These are phyloP conservation scores for Lentinula raphanica DNA, from an alignment of 768 basidiomycete species.

Conservation along the genomic window DNA sequence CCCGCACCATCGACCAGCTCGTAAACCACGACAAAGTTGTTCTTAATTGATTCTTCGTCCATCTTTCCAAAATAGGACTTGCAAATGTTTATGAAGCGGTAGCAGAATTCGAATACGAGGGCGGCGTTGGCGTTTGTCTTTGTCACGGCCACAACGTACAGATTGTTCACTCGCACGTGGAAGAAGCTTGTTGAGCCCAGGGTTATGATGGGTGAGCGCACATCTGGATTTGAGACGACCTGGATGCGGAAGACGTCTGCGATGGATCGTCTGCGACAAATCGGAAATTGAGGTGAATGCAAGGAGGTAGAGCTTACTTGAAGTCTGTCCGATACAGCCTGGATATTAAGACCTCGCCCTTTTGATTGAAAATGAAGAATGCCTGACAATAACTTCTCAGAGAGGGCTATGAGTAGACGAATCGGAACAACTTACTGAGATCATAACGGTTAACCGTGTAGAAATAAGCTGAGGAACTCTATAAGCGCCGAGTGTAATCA, in stretches of 20 bases:
- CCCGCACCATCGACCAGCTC: slow-evolving; percentile 90
- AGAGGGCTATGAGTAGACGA: not conserved
- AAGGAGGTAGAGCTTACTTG: slow-evolving; percentile 56
- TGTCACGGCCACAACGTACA: slow-evolving; percentile 93
- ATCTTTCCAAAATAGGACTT: slow-evolving; percentile 98
- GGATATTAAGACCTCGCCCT: slow-evolving; percentile 98
- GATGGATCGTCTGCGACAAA: slow-evolving; percentile 75
- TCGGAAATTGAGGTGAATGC: not conserved
- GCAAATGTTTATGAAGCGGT: slow-evolving; percentile 91
- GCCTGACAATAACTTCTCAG: slow-evolving; percentile 52
- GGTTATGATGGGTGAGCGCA: slow-evolving; percentile 95
- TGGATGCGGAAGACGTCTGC: slow-evolving; percentile 98
- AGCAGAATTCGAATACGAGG: slow-evolving; percentile 95
- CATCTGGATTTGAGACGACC: slow-evolving; percentile 96
- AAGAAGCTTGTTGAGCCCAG: slow-evolving; percentile 98
- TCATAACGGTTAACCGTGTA: not conserved
- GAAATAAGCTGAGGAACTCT: no score
- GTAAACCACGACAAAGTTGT: slow-evolving; percentile 97
- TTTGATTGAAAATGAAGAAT: slow-evolving; percentile 99
- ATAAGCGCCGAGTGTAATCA: no score
- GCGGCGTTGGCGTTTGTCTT: slow-evolving; percentile 98
- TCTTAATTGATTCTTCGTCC: slow-evolving; percentile 97
- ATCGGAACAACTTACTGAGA: not conserved
- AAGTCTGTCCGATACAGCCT: slow-evolving; percentile 94
- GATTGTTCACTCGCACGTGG: slow-evolving; percentile 91